Base-by-base conservation (phyloP, 257 asterid genomes). In the Ophiorrhiza pumila region DNA sequence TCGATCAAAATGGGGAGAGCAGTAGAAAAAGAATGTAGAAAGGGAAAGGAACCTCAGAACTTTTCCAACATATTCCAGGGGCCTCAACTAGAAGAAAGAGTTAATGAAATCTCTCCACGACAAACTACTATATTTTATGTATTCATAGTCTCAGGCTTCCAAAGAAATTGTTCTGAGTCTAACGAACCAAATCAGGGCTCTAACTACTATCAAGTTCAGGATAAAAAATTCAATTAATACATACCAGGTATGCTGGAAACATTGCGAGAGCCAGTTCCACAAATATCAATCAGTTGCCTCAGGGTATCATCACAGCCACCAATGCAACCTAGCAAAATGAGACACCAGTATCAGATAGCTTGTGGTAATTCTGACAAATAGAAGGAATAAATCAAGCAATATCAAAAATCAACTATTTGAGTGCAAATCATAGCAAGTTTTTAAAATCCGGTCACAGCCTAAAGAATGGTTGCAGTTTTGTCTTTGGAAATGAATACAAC, bases 191-290 rank as follows among this genome's bases (percentile, higher is more conserved):
- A 31, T 59, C 18, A 29, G 11, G 0, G 5, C 10, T 61, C 14
- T 35, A 32, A 31, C 2, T 42, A 31, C 42, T 10, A 60, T 60
- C 5, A 60, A 42, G 17, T 31, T 64, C 39, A n/a, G 58, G 34
- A n/a, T 47, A 25, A 29, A 18, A 41, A 39, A 68, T 65, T 50
- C 27, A 70, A 50, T 6, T 17, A 64, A 75, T 15, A 76, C 80
- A 70, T 86, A 91, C 98, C 98, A 66, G 87, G 85, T 23, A 67
- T 58, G 65, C 68, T 82, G 76, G 93, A 79, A 77, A 43, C 83
- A 83, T 53, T 91, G 79, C 95, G 93, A 65, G 97, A 80, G 59
- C 99, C 97, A 79, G 97, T 94, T 80, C 99, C 99, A 65, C 97
- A 94, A 73, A 94, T 90, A 80, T 88, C 97, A 58, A 77, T 79